Evolutionary conservation across 495 filamentous ascomycete species (phyloP).

Genomic region (Lasiosphaeriaceae sp.): DNA sequence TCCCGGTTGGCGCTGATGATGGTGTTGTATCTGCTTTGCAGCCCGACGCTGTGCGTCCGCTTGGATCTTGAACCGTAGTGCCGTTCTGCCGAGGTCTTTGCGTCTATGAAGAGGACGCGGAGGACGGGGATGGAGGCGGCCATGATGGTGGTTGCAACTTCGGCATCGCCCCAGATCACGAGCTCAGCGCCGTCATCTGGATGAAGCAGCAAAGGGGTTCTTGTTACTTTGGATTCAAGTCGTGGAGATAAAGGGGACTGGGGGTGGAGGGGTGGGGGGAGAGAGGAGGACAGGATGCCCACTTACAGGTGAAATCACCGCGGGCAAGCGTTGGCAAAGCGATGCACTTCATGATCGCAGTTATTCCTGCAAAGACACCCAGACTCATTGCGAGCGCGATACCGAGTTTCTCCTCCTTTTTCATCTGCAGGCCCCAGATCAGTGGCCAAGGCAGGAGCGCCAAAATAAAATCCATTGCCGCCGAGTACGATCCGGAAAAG

Average conservation of each 20-base stretch:
- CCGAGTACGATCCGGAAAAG: conserved; percentile 18
- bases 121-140: conserved; percentile 1
- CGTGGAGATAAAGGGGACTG: too few species aligned
- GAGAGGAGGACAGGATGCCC: not conserved
- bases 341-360: too few species aligned
- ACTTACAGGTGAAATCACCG: conserved; percentile 5
- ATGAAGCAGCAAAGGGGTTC: not conserved
- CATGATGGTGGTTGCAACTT: conserved; percentile 2
- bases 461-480: conserved; percentile 26
- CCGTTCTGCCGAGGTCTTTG: conserved; percentile 1
- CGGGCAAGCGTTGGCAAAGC: not conserved
- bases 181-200: conserved; percentile 1
- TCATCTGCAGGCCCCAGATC: conserved; percentile 26
- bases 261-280: too few species aligned
- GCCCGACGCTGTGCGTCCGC: not conserved
- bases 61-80: conserved; percentile 1
- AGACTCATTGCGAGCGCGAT: conserved; percentile 34
- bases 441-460: conserved; percentile 29
- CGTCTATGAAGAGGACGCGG: conserved; percentile 9
- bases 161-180: conserved; percentile 7
- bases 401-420: conserved; percentile 28
- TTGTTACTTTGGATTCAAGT: not conserved
- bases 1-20: not conserved
- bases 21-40: conserved; percentile 1
- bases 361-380: conserved; percentile 19